These are phyloP conservation scores for Linnemannia elongata DNA, from an alignment of 192 early-diverging fungal genomes.

Conservation along the genomic window DNA sequence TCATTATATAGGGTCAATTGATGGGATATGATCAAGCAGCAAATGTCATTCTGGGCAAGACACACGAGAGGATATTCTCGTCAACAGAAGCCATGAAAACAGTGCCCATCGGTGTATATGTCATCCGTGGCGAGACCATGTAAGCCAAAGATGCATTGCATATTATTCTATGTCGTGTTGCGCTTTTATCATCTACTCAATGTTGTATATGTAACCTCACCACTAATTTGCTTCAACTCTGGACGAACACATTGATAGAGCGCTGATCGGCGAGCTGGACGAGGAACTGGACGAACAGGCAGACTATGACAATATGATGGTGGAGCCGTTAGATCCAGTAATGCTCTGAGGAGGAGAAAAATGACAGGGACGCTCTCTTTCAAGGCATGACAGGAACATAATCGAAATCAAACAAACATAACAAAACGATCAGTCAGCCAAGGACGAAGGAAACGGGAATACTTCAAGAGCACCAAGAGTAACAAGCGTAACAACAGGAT, in stretches of 20 bases:
- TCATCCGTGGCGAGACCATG: slow-evolving; percentile 49
- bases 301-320: slow-evolving; percentile 43
- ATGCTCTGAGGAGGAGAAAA: slow-evolving; percentile 7
- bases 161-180: background rate
- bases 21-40: slow-evolving; percentile 47
- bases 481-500: background rate
- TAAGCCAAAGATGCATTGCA: background rate
- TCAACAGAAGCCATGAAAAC: slow-evolving; percentile 42
- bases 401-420: background rate
- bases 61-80: slow-evolving; percentile 50
- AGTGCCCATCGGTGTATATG: slow-evolving; percentile 54
- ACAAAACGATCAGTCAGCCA: background rate
- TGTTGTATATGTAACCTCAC: background rate
- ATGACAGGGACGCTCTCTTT: background rate
- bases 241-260: slow-evolving; percentile 9
- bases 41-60: slow-evolving; percentile 48
- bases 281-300: slow-evolving; percentile 43
- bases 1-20: slow-evolving; percentile 29
- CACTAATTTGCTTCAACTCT: background rate
- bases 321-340: slow-evolving; percentile 48
- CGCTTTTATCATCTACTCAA: too few species aligned
- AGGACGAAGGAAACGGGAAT: background rate
- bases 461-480: background rate
- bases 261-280: slow-evolving; percentile 46
- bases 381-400: background rate